These are phyloP conservation scores for Pestalotiopsis sp. DNA, from an alignment of 2,329 filamentous ascomycete species.

Conservation along the genomic window DNA sequence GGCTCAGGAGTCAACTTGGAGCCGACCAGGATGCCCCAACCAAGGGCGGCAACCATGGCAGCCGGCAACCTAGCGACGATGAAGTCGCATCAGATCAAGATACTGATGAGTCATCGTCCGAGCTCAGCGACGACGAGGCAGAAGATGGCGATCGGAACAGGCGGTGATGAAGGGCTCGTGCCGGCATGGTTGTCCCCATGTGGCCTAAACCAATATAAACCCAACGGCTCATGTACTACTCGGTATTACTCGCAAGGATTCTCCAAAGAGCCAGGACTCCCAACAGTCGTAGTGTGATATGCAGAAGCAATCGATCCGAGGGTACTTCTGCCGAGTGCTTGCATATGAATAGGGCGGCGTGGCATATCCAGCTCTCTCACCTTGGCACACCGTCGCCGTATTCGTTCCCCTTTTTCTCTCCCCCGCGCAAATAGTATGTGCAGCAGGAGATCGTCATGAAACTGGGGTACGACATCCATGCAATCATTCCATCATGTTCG, in stretches of 20 bases:
- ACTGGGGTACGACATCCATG: not conserved
- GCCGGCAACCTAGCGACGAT: not conserved
- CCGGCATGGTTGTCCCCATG: not conserved
- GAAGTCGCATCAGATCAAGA: conserved; percentile 2
- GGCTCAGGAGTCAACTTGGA: conserved; percentile 27
- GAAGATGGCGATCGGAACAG: not conserved
- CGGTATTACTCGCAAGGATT: not conserved
- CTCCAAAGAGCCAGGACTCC: not conserved
- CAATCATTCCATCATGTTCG: not conserved
- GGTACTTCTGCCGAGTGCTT: not conserved
- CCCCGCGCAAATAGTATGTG: not conserved
- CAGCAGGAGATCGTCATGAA: not conserved
- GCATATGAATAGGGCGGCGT: not conserved
- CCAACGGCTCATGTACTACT: not conserved
- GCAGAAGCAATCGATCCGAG: not conserved
- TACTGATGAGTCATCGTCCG: not conserved
- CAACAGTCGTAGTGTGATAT: not conserved
- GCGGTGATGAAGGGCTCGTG: not conserved
- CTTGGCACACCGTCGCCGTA: not conserved
- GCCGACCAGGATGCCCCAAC: not conserved
- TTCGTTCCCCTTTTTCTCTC: not conserved
- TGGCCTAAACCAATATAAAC: not conserved
- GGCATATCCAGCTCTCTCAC: not conserved
- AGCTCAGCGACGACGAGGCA: not conserved
- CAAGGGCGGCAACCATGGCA: not conserved